Base-by-base conservation (phyloP, 169 alveolate genomes). In the Sarcocystis neurona region DNA sequence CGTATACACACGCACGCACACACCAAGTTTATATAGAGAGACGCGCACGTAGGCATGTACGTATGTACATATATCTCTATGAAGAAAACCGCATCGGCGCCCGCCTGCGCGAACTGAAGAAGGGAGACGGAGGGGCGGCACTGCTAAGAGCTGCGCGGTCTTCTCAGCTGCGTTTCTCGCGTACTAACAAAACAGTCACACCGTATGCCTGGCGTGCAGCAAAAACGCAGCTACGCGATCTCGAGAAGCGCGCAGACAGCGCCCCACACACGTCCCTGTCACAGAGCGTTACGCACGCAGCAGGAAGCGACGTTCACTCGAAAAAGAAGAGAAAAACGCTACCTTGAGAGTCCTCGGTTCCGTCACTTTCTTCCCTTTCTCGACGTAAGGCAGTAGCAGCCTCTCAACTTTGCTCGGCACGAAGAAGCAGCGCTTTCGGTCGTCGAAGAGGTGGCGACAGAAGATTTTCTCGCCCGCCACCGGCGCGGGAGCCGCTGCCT, bases 381-480 rank as follows among this genome's bases (percentile, higher is more conserved):
- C 18, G 87, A 77, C 34, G 74, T 50, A 32, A 5, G 6, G 75
- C 53, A 5, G 77, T 3, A 85, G 66, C 63, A 85, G 60, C 32
- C 63, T 46, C 86, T 90, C 86, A 39, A 91, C 93, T 58, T 53
- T 77, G 68, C 70, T 44, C 30, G 93, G 92, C 5, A 88, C 77
- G 44, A 91, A 85, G 88, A 84, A 91, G 87, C 93, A 91, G 53
- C 93, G 60, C 87, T 91, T 91, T n/a, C 58, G 79, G 20, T 91
- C 93, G 30, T 91, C 93, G 88, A 72, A 87, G 63, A 87, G 84
- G 39, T 91, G 92, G 4, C 89, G 89, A 56, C 93, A 91, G 78
- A 91, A 91, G 32, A 85, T 79, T 37, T 60, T 46, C 30, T 77
- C 37, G 4, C 72, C 72, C 37, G 4, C 34, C 1, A 2, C 56